Conservation (phyloP, 345 rosid species). For the Eucalyptus sp. region DNA sequence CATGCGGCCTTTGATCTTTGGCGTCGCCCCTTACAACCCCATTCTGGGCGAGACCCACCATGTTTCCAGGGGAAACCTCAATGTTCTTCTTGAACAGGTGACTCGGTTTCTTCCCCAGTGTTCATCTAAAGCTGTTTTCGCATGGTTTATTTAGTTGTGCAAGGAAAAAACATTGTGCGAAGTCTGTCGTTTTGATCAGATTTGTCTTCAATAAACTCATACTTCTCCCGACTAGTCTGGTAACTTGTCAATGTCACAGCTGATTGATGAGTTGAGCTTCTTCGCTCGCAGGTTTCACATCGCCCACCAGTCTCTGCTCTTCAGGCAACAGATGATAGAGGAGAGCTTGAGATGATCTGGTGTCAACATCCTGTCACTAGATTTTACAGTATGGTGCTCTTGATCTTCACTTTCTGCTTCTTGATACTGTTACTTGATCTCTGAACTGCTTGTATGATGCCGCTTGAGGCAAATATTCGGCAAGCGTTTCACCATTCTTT, state of each 20-base stretch:
- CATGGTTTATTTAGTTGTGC: no score
- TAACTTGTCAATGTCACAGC: neutral
- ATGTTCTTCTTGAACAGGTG: slow-evolving; percentile 74
- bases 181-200: neutral
- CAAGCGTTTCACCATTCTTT: neutral
- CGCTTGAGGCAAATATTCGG: neutral
- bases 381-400: slow-evolving; percentile 31
- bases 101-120: neutral
- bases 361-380: slow-evolving; percentile 55
- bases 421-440: neutral
- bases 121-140: neutral
- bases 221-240: neutral
- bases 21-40: slow-evolving; percentile 73
- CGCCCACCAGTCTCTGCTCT: slow-evolving; percentile 83
- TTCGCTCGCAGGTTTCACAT: slow-evolving; percentile 51
- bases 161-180: neutral
- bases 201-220: neutral
- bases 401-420: neutral
- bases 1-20: slow-evolving; percentile 40
- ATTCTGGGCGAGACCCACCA: slow-evolving; percentile 92
- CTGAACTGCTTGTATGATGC: neutral
- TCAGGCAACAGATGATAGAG: slow-evolving; percentile 53
- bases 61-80: slow-evolving; percentile 46
- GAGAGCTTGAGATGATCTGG: slow-evolving; percentile 50
- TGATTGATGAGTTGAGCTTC: neutral